Percentiles rank a stretch among this genome's conserved stretches.
These are phyloP conservation scores for Asterochloris sp. DNA, from an alignment of 139 green algal genomes.

Conservation along the genomic window DNA sequence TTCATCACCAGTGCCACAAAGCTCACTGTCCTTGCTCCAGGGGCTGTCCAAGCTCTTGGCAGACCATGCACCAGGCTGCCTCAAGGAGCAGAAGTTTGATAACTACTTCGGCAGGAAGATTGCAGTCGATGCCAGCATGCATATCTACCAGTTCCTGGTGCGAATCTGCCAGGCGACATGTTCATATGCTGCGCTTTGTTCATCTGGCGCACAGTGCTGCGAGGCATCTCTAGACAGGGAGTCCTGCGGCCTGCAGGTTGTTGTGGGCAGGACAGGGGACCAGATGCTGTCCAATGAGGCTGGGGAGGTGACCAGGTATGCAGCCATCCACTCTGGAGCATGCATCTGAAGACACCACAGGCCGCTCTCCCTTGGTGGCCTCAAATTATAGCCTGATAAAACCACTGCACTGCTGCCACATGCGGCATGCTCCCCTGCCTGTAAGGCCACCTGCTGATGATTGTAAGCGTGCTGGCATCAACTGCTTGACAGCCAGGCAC, in stretches of 20 bases:
- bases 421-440: no score
- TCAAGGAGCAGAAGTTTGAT: constrained; percentile 92
- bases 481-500: neutral
- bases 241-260: constrained; percentile 45
- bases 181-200: neutral
- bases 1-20: neutral
- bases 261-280: constrained; percentile 73
- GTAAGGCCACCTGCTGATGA: no score
- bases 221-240: no score
- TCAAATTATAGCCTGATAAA: neutral
- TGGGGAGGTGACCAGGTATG: constrained; percentile 88
- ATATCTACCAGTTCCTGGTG: constrained; percentile 99
- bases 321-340: no score
- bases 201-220: neutral
- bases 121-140: constrained; percentile 96
- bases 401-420: no score
- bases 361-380: no score
- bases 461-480: neutral
- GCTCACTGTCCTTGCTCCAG: constrained; percentile 33
- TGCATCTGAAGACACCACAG: no score
- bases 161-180: neutral
- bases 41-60: constrained; percentile 91
- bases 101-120: constrained; percentile 96
- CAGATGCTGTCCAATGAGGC: constrained; percentile 89
- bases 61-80: constrained; percentile 77